Evolutionary conservation across 2,329 filamentous ascomycete species (phyloP), one percentile per base, ranked within the genome.

Genomic region (Helicocarpus griseus): DNA sequence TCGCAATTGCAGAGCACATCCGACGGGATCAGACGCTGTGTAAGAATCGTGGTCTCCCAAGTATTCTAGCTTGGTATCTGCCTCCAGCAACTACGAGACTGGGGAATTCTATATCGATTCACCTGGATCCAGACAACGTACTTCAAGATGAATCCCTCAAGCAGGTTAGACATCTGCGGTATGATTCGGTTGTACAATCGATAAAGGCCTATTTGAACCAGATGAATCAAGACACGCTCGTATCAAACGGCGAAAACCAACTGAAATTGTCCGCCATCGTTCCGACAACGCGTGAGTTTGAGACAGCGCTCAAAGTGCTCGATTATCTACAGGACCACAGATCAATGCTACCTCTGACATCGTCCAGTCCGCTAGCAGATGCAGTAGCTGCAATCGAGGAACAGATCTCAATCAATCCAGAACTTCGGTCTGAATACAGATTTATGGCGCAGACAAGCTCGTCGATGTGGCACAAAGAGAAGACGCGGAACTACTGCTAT

Each of bases 401-500:
- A 13, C 49, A 48, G 26, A 19, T 51, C 14, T 38, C 17, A 17
- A 19, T 47, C 8, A 31, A 48, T 13, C 43, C 43, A 6, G 31
- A 29, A 40, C 31, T 40, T 35, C 49, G 31, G n/a, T 40, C 31
- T 24, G 21, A 22, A 11, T 39, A 17, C 31, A 28, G 33, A 21
- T 38, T 24, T 19, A 54, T 41, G 17, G 21, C 31, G 3, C 43
- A 26, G 35, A 29, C 28, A 11, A 47, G 22, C 36, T 21, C 38
- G 33, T 22, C 29, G n/a, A 14, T 19, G 5, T 6, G 28, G 36
- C 35, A 17, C 22, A 17, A 8, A 36, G 4, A 9, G 39, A 38
- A n/a, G 33, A 40, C 3, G 14, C 35, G 51, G 22, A 54, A 55
- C 31, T 69, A 66, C 55, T 69, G 67, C 55, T 69, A 70, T 46